A percentile compares a stretch with the other conserved stretches of the same genome.
Evolutionary conservation across 208 protist species (phyloP).

Genomic region (Crithidia mellificae): DNA sequence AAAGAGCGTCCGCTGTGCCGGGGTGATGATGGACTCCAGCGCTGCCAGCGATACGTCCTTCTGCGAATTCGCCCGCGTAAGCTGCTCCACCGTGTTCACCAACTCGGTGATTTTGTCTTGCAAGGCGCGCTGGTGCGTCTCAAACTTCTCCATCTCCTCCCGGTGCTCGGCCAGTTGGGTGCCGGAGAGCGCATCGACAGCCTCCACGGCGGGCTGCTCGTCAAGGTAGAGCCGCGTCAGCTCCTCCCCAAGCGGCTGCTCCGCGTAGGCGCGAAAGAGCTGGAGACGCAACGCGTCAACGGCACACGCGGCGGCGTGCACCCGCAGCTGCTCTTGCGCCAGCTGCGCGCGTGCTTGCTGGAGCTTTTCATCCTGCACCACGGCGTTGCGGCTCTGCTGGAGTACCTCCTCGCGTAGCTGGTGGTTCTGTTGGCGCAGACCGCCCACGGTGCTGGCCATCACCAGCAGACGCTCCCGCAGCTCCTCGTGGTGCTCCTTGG

Average conservation of each 20-base stretch:
- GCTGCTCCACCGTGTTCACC: conserved; percentile 38
- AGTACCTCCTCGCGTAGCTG: conserved; percentile 20
- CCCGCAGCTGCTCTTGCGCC: neutral
- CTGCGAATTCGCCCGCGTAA: conserved; percentile 27
- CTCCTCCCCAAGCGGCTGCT: conserved; percentile 28
- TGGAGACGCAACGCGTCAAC: conserved; percentile 25
- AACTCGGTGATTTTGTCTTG: conserved; percentile 38
- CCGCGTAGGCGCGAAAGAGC: conserved; percentile 29
- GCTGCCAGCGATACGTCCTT: conserved; percentile 31
- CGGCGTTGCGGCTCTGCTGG: neutral
- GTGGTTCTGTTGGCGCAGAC: conserved; percentile 30
- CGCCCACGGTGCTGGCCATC: conserved; percentile 13
- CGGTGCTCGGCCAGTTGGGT: conserved; percentile 27
- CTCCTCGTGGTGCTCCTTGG: conserved; percentile 26
- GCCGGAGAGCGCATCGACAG: conserved; percentile 10
- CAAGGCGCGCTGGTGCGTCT: conserved; percentile 24
- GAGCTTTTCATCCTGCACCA: conserved; percentile 2
- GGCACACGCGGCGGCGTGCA: neutral
- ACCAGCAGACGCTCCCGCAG: conserved; percentile 31
- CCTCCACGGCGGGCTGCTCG: conserved; percentile 2
- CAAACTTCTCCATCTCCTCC: conserved; percentile 33
- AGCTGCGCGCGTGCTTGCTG: neutral
- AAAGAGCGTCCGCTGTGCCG: conserved; percentile 38
- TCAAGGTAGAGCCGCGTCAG: conserved; percentile 29
- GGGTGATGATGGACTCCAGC: conserved; percentile 35